phyloP scores from a whole-genome alignment of 225 moss, liverwort and hornwort genomes.

The Neckera pumila region DNA sequence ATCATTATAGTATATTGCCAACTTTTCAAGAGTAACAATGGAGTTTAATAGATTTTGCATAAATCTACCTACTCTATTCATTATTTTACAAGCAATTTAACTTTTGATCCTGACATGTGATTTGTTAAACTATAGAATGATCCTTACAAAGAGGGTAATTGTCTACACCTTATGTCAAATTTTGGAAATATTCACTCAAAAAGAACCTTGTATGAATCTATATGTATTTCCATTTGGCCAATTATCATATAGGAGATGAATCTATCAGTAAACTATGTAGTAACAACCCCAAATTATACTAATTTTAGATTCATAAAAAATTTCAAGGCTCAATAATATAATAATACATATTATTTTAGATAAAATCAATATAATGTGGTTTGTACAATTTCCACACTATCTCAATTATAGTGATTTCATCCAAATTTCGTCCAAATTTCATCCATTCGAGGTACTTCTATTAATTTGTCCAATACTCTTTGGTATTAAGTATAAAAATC shows the following conservation, averaged over 20 bases:
- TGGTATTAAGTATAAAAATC: not conserved
- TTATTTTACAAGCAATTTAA: not conserved
- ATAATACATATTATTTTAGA: accelerated
- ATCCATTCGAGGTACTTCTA: no score
- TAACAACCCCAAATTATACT: not conserved
- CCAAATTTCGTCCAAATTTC: no score
- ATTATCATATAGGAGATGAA: not conserved
- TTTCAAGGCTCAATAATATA: not conserved
- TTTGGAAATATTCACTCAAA: not conserved
- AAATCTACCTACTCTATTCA: accelerated
- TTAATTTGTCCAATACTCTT: not conserved
- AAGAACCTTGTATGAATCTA: not conserved
- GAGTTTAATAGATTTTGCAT: not conserved
- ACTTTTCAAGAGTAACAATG: not conserved
- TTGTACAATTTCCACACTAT: not conserved
- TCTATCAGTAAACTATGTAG: not conserved
- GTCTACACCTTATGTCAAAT: not conserved
- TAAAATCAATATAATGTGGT: not conserved
- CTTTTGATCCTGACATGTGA: accelerated
- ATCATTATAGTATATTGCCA: not conserved
- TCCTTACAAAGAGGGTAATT: not conserved
- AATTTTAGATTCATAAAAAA: not conserved
- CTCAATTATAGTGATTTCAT: not conserved
- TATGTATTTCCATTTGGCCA: not conserved
- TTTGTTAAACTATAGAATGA: not conserved